Percentiles rank a stretch among this genome's conserved stretches.
Evolutionary conservation across 1,139 yeast genomes (phyloP).

Genomic region (Suhomyces anneliseae): DNA sequence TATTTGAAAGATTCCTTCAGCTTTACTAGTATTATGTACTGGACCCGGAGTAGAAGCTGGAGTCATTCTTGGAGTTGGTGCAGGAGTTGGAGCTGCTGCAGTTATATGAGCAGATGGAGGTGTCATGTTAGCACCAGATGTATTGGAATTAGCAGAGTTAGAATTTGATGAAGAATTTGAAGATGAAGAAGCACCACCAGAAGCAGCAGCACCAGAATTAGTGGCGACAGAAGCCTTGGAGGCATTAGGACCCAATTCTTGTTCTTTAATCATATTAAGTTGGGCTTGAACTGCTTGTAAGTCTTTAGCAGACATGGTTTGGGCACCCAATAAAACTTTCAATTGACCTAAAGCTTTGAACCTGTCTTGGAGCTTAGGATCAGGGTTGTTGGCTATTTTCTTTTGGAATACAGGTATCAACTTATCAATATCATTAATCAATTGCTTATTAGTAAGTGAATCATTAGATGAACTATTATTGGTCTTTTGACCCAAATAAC

Average conservation of each 20-base stretch:
- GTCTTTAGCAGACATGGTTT: slow-evolving; percentile 42
- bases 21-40: slow-evolving; percentile 3
- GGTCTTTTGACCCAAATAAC: slow-evolving; percentile 16
- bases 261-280: slow-evolving; percentile 36
- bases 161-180: background rate
- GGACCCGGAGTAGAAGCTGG: slow-evolving; percentile 12
- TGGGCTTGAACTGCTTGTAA: slow-evolving; percentile 42
- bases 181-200: background rate
- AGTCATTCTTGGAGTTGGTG: slow-evolving; percentile 11
- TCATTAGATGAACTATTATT: slow-evolving; percentile 3
- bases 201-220: background rate
- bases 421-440: slow-evolving; percentile 47
- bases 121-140: slow-evolving; percentile 7
- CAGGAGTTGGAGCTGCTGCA: slow-evolving; percentile 5
- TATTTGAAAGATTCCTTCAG: slow-evolving; percentile 26
- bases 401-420: slow-evolving; percentile 39
- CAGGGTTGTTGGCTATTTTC: slow-evolving; percentile 29
- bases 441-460: slow-evolving; percentile 22
- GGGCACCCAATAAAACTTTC: slow-evolving; percentile 36
- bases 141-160: slow-evolving; percentile 6
- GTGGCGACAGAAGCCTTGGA: slow-evolving; percentile 8
- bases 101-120: slow-evolving; percentile 1
- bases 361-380: slow-evolving; percentile 37
- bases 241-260: slow-evolving; percentile 24
- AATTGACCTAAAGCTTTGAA: slow-evolving; percentile 48